Base-by-base conservation (phyloP, 2,329 filamentous ascomycete genomes). In the Xylariaceae sp. region DNA sequence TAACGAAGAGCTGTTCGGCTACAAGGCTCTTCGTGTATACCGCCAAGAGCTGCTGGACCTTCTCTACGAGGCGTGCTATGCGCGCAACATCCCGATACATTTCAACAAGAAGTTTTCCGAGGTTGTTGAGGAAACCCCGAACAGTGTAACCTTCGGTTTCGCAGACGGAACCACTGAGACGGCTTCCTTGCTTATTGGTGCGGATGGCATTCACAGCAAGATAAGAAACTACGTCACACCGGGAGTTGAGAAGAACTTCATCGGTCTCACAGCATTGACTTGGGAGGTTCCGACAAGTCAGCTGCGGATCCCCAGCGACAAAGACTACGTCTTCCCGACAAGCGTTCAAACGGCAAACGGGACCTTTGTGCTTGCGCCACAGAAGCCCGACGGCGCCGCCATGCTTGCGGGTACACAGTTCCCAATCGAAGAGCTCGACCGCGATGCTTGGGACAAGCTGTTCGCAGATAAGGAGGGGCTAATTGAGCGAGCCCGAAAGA, bases 161-260 rank as follows among this genome's bases (percentile, higher is more conserved):
- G 62, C 62, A 0, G 75, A 80, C 44, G 77, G 75, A 1, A 68
- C 68, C 0, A 66, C 61, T 0, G 66, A 58, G 1, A 62, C 56
- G 0, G 75, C 76, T 0, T 57, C 65, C 1, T 58, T 80, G 11
- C 72, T 85, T 0, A 67, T 83, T 14, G 81, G 80, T 0, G 75
- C 79, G 0, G 81, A 85, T 49, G 81, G 81, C 0, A 83, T 84
- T 45, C 78, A 83, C 59, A 82, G 78, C 2, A 69, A 65, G 1
- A 74, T 83, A 0, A 71, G 80, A 2, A 69, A 66, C 3, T 74
- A 81, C 42, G 64, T 85, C 0, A 68, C 75, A 39, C 76, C 79
- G 0, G 69, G 72, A 0, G 54, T 78, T 1, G 57, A 70, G 30
- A 75, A 81, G 2, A 68, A 65, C 2, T 85, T 79, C 58, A 75